Evolutionary conservation across 2,329 filamentous ascomycete genomes (phyloP).

Genomic region (Eutypella sp.): DNA sequence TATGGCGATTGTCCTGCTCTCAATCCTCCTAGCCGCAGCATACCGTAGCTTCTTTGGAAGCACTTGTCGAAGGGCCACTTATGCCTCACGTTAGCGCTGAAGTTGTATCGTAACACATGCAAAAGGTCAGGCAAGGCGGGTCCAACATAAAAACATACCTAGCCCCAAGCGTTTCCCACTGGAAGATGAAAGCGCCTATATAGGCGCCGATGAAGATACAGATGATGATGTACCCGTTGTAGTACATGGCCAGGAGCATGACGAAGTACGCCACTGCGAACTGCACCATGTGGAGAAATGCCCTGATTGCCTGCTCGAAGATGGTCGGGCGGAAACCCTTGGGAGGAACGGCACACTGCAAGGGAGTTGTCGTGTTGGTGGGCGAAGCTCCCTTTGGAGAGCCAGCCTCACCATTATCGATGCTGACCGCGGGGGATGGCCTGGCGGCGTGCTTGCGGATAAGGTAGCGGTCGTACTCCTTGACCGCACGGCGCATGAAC

Average conservation of each 20-base stretch:
- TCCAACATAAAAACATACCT: conserved; percentile 7
- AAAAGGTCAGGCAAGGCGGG: neutral
- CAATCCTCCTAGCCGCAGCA: conserved; percentile 10
- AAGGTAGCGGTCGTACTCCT: conserved; percentile 68
- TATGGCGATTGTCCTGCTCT: too few relatives aligned
- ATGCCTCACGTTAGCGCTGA: conserved; percentile 1
- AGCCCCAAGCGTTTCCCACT: conserved; percentile 55
- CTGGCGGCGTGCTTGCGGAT: conserved; percentile 45
- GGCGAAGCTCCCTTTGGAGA: neutral
- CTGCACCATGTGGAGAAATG: conserved; percentile 63
- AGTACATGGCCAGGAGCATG: conserved; percentile 65
- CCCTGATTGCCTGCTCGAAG: conserved; percentile 61
- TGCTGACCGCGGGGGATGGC: conserved; percentile 7
- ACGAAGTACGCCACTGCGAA: conserved; percentile 75
- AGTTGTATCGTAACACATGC: neutral
- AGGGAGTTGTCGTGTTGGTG: neutral
- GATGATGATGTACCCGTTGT: conserved; percentile 71
- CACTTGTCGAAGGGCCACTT: conserved; percentile 5
- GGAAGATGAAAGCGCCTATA: conserved; percentile 67
- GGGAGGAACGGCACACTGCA: neutral
- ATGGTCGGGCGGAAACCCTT: conserved; percentile 50
- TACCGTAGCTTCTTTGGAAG: conserved; percentile 10
- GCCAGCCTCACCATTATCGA: neutral
- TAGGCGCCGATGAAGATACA: conserved; percentile 75
- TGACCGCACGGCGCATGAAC: conserved; percentile 61